Evolutionary conservation across 75 land plant species (phyloP), one percentile per base, ranked within the genome.

Genomic region (Adiantum capillusveneris): DNA sequence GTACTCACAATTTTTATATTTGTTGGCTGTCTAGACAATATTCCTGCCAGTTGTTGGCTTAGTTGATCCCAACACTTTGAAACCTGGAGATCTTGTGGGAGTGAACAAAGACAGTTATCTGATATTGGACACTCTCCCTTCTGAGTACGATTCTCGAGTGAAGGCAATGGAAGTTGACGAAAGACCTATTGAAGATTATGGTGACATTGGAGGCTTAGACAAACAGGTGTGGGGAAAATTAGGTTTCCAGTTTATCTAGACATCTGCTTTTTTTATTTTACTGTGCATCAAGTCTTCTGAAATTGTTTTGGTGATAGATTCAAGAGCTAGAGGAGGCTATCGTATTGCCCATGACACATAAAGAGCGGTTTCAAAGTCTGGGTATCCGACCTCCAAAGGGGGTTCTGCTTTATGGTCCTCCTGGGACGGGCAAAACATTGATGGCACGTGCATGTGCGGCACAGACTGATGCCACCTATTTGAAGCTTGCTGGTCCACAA

Each of bases 151-250:
- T 63, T 95, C 99, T 25, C 79, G 99, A 12, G 98, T 95, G 22
- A 95, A 95, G 71, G 99, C 99, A 17, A 95, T 95, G 99, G 99
- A 95, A 60, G 99, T 95, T 60, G 99, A 95, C 76, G 99, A 95
- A 57, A 95, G 90, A 63, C 99, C 99, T 55, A 95, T 97, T 44
- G 99, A 95, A 71, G 97, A 90, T 57, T 95, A 95, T 64, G 88
- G 83, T 65, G 99, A 95, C 45, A 90, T 95, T 70, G 99, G 99
- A 31, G 99, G 99, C 9, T 80, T 95, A 41, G 99, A 95, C 70
- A 95, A 95, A 53, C 99, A 95, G 92, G 99, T 84, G 9, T 34
- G 37, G 49, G 49, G 49, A 34, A 3, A 34, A 34, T 34, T 34
- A 9, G 9, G 9, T 34, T 3, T 34, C 37, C 9, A 5, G 37